phyloP scores from a whole-genome alignment of 345 rosid species.

The Erysimum cheiranthoides region DNA sequence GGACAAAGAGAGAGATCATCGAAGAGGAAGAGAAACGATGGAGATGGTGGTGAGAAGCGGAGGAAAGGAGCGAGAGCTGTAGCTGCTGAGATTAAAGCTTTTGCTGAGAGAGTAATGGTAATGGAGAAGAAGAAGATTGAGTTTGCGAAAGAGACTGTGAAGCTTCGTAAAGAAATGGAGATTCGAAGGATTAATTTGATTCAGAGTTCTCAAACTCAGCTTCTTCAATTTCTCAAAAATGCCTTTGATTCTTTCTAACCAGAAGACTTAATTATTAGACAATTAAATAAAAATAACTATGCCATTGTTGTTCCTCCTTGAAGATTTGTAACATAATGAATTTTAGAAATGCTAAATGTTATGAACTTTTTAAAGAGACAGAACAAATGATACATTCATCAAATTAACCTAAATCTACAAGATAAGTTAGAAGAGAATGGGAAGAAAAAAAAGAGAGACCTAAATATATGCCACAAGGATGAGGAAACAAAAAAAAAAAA shows the following conservation, averaged over 20 bases:
- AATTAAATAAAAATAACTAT: background rate
- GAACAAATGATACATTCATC: conserved; percentile 37
- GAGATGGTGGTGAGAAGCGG: conserved; percentile 38
- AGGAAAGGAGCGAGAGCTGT: conserved; percentile 46
- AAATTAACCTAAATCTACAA: conserved; percentile 39
- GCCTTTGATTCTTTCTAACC: conserved; percentile 45
- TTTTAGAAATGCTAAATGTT: conserved; percentile 6
- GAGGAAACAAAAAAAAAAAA: conserved; percentile 21
- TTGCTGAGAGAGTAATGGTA: conserved; percentile 61
- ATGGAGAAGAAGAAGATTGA: conserved; percentile 79
- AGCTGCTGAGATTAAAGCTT: conserved; percentile 62
- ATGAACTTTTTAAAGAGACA: background rate
- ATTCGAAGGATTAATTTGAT: conserved; percentile 60
- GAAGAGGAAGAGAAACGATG: conserved; percentile 43
- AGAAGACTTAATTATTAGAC: background rate
- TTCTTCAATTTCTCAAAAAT: conserved; percentile 52
- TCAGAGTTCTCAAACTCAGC: conserved; percentile 59
- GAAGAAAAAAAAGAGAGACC: conserved; percentile 23
- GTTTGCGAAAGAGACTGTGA: conserved; percentile 63
- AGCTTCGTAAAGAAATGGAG: conserved; percentile 75
- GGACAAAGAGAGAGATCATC: conserved; percentile 35
- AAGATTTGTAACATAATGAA: conserved; percentile 7
- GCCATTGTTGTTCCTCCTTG: background rate
- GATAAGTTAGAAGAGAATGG: conserved; percentile 11
- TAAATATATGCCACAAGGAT: conserved; percentile 41